phyloP scores from a whole-genome alignment of 768 basidiomycete species.

The Crassisporium funariophilum region DNA sequence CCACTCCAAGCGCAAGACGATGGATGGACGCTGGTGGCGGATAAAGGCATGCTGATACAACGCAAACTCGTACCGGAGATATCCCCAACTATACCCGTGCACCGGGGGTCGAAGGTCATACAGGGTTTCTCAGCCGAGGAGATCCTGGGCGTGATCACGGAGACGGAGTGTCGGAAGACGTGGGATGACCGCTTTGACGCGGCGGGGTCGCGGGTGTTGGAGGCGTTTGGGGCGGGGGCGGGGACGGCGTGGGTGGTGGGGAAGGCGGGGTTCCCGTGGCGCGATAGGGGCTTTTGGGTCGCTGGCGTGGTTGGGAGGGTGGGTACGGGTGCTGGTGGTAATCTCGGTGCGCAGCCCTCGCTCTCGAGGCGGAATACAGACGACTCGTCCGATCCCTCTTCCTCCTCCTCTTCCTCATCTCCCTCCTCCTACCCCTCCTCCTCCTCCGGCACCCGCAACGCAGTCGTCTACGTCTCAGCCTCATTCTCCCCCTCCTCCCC shows the following conservation, averaged over 20 bases:
- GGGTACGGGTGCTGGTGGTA: slow-evolving; percentile 48
- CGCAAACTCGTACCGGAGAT: slow-evolving; percentile 76
- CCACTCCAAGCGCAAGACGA: slow-evolving; percentile 37
- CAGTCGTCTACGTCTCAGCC: slow-evolving; percentile 81
- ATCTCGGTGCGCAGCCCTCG: slow-evolving; percentile 12
- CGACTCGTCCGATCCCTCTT: slow-evolving; percentile 33
- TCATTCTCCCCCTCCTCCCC: slow-evolving; percentile 75
- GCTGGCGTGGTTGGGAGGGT: slow-evolving; percentile 80
- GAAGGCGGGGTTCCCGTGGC: slow-evolving; percentile 87
- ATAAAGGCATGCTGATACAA: slow-evolving; percentile 76
- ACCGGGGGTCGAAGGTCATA: slow-evolving; percentile 88
- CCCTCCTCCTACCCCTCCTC: slow-evolving; percentile 78
- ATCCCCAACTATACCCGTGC: slow-evolving; percentile 79
- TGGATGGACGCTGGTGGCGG: slow-evolving; percentile 78
- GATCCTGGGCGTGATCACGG: slow-evolving; percentile 70
- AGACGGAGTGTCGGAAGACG: slow-evolving; percentile 68
- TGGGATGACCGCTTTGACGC: slow-evolving; percentile 90
- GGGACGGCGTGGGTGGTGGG: slow-evolving; percentile 71
- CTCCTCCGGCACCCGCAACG: slow-evolving; percentile 50
- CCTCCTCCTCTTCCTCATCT: slow-evolving; percentile 70
- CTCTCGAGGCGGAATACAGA: slow-evolving; percentile 46
- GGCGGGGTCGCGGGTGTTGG: slow-evolving; percentile 62
- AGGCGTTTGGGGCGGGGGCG: slow-evolving; percentile 76
- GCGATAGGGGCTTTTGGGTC: slow-evolving; percentile 84
- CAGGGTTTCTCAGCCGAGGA: slow-evolving; percentile 95